Evolutionary conservation across 2,329 filamentous ascomycete species (phyloP), one percentile per base, ranked within the genome.

Genomic region (Pestalotiopsis sp.): DNA sequence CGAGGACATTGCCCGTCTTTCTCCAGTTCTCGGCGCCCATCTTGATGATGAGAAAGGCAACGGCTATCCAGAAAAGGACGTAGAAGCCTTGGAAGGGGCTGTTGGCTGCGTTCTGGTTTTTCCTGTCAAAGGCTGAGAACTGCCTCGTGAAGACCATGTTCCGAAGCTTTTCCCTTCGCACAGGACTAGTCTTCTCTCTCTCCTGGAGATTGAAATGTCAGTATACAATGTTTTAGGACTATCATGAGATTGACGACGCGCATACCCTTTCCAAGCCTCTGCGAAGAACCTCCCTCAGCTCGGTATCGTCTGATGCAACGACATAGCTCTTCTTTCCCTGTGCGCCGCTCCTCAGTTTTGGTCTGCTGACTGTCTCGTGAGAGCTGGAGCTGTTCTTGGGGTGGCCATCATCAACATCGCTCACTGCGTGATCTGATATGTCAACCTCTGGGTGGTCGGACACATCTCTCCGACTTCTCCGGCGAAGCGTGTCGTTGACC

Each of bases 1-100:
- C 92, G 61, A 94, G 84, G 1, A 90, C 85, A 68, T 85, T 92
- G 41, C 92, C 92, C 72, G 91, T 86, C n/a, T 83, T 82, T 70
- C 85, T 85, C 85, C 89, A 94, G 75, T 94, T 95, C 56, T 88
- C 84, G 39, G 88, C 87, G 0, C 86, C 90, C 62, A 93, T 89
- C 76, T 90, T 90, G 41, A 92, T 75, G 69, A 94, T 86, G 73
- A 92, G 86, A 58, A 94, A 77, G 6, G 87, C 85, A 71, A 94
- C 89, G 9, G 86, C 85, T 61, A 94, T 86, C 92, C 93, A 95
- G 78, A 94, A 94, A 0, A 95, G 82, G 0, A 90, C 92, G 75
- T 93, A 94, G 81, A 95, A 95, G 38, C 93, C 93, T 76, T 92
- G 89, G 74, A 94, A 95, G 0, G 90, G 90, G 57, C 90, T 93